phyloP scores from a whole-genome alignment of 108 stramenopile species.

The Cylindrotheca closterium region DNA sequence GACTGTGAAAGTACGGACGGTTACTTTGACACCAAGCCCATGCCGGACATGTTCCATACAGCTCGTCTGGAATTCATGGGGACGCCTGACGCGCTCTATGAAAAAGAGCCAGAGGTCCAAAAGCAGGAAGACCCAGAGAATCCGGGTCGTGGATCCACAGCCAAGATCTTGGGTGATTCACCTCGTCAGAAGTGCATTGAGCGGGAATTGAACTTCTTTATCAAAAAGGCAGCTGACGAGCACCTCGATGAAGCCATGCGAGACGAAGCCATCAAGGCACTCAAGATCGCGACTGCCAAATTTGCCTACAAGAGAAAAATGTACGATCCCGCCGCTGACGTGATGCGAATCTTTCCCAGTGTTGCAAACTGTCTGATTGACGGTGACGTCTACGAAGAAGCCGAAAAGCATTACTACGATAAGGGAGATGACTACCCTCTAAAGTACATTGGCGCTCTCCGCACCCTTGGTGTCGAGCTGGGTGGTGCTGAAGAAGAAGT shows the following conservation, averaged over 20 bases:
- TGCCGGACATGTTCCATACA: background rate
- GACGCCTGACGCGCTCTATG: too few species aligned
- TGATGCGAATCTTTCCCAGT: conserved; percentile 17
- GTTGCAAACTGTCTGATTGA: conserved; percentile 5
- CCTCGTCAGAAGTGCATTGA: background rate
- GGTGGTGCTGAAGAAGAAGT: background rate
- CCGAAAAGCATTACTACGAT: conserved; percentile 20
- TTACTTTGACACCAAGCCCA: background rate
- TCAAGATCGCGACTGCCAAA: conserved; percentile 1
- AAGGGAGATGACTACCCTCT: conserved; percentile 18
- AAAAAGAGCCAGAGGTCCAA: background rate
- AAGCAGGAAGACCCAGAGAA: background rate
- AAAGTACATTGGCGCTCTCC: conserved; percentile 18
- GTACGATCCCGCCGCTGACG: conserved; percentile 16
- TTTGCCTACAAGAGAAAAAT: conserved; percentile 23
- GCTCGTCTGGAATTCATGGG: background rate
- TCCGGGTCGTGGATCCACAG: background rate
- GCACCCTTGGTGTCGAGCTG: conserved; percentile 3
- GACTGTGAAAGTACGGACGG: background rate
- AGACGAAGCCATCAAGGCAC: conserved; percentile 15
- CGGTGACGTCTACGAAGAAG: conserved; percentile 23
- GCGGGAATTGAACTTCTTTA: conserved; percentile 1
- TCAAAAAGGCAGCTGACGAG: conserved; percentile 20
- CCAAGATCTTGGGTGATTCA: background rate
- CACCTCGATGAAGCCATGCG: conserved; percentile 20